Base-by-base conservation (phyloP, 2,329 filamentous ascomycete species). In the Cadophora luteo-olivacea region DNA sequence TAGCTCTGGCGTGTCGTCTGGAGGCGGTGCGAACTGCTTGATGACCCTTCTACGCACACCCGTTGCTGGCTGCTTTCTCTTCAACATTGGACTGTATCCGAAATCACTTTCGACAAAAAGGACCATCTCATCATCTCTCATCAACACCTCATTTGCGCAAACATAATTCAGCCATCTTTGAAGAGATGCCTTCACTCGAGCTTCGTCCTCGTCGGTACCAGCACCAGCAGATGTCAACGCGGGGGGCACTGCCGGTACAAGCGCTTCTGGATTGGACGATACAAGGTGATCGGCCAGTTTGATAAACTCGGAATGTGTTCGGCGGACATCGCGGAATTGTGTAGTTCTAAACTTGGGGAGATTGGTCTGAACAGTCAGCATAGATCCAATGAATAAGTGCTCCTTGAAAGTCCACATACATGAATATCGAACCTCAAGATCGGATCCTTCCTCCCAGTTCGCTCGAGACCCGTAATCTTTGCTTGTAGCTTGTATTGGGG, bases 71-170 rank as follows among this genome's bases (percentile, higher is more conserved):
- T 99, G 96, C 84, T 97, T 97, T 86, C 94, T 93, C 80, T 95
- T 91, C 58, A 97, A 91, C 77, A 98, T 92, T 1, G 96, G 96
- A 77, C 94, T 97, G 81, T 99, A 99, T 51, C 96, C 96, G 79
- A 97, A 98, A 79, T 99, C 96, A 78, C 93, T 97, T 81, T 99
- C 96, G n/a, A 99, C 94, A 76, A 99, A 99, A 69, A 98, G 90
- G 5, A 97, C 89, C 89, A 98, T 95, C 81, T 99, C 96, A 71
- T 98, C 95, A 78, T 99, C 96, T 70, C 92, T 89, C 84, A 97
- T 97, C 8, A 99, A 87, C 0, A 97, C 90, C 45, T 98, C 94
- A 75, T 96, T 98, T 76, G 88, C 88, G 82, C 96, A 97, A 24
- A 99, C 91, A 68, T 92, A 92, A 80, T 97, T 97, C 75, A 99